Evolutionary conservation across 2,329 filamentous ascomycete genomes (phyloP), one percentile per base, ranked within the genome.

Genomic region (Phyllosticta capitalensis): DNA sequence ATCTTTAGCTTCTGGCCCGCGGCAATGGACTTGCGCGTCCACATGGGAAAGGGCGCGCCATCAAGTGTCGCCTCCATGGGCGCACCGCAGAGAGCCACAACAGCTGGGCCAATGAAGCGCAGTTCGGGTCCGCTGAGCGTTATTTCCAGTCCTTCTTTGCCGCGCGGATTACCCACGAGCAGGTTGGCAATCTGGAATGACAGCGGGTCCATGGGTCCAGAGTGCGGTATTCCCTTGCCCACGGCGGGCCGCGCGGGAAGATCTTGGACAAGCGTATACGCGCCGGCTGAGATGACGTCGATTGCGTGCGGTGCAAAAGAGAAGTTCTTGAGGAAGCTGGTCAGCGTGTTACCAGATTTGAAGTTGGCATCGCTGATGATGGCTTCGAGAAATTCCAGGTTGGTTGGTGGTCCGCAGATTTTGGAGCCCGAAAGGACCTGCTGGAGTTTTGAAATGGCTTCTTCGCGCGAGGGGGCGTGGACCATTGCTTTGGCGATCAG

Each of bases 171-270:
- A 0, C 82, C 83, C 0, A 82, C 83, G 1, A 87, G 73, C 20
- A 80, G 71, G 63, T 87, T 87, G 1, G 81, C 83, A 26, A 84
- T 74, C 22, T 78, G 78, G 52, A 81, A 79, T 1, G 81, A 76
- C n/a, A 85, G 66, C 0, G 78, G 74, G 65, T 86, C 83, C 83
- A 86, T 85, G 0, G 84, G 82, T 0, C 84, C 83, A 3, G 78
- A 76, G 30, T 83, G 80, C 3, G 80, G 79, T 54, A 86, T 81
- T 6, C 83, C 84, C 65, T 79, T 78, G 1, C 82, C 82, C 2
- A 83, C 74, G 0, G 74, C 76, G 2, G 79, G 78, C n/a, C 84
- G 72, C 0, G 79, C 83, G 0, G 82, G 82, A 53, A 78, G 78
- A 62, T 86, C 83, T 67, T 86, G 80, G 1, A 86, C 74, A 1